Evolutionary conservation across 2,329 filamentous ascomycete species (phyloP), one percentile per base, ranked within the genome.

Genomic region (Sodiomyces alkalinus): DNA sequence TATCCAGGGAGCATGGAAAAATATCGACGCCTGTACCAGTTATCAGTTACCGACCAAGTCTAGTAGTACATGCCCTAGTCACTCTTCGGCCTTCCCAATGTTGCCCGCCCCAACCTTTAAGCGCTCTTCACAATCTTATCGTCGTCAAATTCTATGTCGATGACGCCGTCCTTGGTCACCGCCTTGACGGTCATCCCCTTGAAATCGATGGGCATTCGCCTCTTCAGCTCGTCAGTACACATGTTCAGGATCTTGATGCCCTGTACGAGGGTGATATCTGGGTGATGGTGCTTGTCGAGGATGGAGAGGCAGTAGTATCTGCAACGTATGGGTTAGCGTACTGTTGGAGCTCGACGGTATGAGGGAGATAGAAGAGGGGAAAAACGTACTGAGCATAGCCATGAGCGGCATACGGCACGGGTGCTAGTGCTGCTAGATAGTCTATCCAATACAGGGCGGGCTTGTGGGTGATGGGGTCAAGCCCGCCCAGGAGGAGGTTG

Each of bases 261-360:
- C 54, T 92, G 72, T 37, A 80, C 85, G 30, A 90, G 74, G 36
- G 69, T 71, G 55, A 98, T 96, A 48, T 94, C 79, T 26, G 90
- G 87, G 48, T 94, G 81, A 54, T 98, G 90, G 55, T 98, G 90
- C 65, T 98, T 98, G 62, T 98, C 90, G 28, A 98, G 74, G 43
- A 93, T 92, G 6, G 83, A 92, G 36, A 98, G 68, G 55, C 90
- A 98, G 68, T 98, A 98, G 68, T 96, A 96, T 59, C 76, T 83
- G 37, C 19, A n/a, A 16, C 9, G 4, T 28, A 26, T 20, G 14
- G 22, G 39, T 51, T 19, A 56, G 46, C 30, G 11, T 14, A 9
- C 17, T 25, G 15, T 19, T 22, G 15, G 10, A n/a, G 15, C 16
- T 17, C 4, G 3, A 27, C 13, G 17, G 14, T 11, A 25, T 15